Evolutionary conservation across 225 moss, liverwort and hornwort species (phyloP).

Genomic region (Bryum argenteum): DNA sequence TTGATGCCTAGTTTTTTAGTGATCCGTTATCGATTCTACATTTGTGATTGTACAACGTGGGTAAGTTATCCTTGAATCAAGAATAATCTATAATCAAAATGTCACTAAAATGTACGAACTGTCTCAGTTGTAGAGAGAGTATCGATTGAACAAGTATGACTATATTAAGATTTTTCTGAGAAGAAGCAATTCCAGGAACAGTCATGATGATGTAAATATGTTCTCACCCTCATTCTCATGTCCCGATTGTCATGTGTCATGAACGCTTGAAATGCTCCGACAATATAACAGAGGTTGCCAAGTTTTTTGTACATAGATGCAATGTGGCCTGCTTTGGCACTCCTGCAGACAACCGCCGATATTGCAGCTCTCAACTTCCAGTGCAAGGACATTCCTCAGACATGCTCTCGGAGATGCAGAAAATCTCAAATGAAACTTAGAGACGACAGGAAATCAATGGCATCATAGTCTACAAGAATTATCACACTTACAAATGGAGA

Average conservation of each 20-base stretch:
- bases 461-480: neutral
- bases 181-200: neutral
- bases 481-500: slow-evolving; percentile 58
- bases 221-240: slow-evolving; percentile 60
- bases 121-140: too few relatives aligned
- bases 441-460: slow-evolving; percentile 1
- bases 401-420: slow-evolving; percentile 9
- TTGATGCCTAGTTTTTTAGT: too few relatives aligned
- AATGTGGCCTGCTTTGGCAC: slow-evolving; percentile 72
- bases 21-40: too few relatives aligned
- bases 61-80: too few relatives aligned
- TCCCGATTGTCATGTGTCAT: slow-evolving; percentile 68
- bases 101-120: too few relatives aligned
- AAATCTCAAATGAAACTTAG: too few relatives aligned
- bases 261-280: slow-evolving; percentile 77
- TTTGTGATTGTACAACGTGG: too few relatives aligned
- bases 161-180: neutral
- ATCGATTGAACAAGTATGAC: too few relatives aligned
- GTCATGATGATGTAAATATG: neutral
- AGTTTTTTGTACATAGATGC: slow-evolving; percentile 64
- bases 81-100: too few relatives aligned
- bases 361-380: slow-evolving; percentile 14
- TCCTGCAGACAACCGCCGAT: slow-evolving; percentile 35
- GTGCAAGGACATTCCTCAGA: neutral
- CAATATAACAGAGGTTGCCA: slow-evolving; percentile 79